Conservation (phyloP, 2,329 filamentous ascomycete species). For the Cyphellophora attinorum region DNA sequence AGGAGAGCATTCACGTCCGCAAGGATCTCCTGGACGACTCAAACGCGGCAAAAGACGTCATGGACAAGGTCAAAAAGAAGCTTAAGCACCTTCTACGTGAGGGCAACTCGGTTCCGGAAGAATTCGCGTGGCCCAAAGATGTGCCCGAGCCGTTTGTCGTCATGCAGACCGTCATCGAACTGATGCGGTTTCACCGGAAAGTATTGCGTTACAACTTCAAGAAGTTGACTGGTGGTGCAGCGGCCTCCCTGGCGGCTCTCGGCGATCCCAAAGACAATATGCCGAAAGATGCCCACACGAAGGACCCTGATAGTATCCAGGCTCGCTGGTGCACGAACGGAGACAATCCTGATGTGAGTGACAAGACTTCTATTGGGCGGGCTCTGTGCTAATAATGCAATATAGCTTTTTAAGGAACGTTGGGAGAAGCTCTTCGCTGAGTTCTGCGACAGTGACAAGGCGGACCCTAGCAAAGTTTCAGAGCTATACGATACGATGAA, state of each 20-base stretch:
- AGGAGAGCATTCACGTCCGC: slow-evolving; percentile 79
- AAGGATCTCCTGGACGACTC: slow-evolving; percentile 96
- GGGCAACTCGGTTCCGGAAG: slow-evolving; percentile 83
- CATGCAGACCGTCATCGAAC: slow-evolving; percentile 78
- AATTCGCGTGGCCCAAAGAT: slow-evolving; percentile 95
- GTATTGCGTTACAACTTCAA: slow-evolving; percentile 93
- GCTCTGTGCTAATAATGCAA: too few relatives aligned
- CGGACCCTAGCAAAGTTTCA: slow-evolving; percentile 96
- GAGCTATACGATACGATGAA: slow-evolving; percentile 99
- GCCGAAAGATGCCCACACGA: slow-evolving; percentile 27
- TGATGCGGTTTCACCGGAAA: slow-evolving; percentile 94
- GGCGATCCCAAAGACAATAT: slow-evolving; percentile 12
- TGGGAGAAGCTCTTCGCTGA: slow-evolving; percentile 98
- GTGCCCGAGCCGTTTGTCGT: slow-evolving; percentile 92
- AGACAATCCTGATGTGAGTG: too few relatives aligned
- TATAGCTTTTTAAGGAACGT: slow-evolving; percentile 85
- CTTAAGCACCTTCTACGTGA: slow-evolving; percentile 84
- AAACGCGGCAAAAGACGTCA: slow-evolving; percentile 96
- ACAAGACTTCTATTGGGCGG: too few relatives aligned
- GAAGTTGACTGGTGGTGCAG: slow-evolving; percentile 59
- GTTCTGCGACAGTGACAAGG: slow-evolving; percentile 94
- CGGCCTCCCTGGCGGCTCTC: slow-evolving; percentile 45
- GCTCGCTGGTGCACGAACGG: slow-evolving; percentile 90
- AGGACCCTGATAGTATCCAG: slow-evolving; percentile 63
- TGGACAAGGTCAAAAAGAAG: slow-evolving; percentile 99